Evolutionary conservation across 495 filamentous ascomycete genomes (phyloP), one percentile per base, ranked within the genome.

Genomic region (Sordaria brevicollis): DNA sequence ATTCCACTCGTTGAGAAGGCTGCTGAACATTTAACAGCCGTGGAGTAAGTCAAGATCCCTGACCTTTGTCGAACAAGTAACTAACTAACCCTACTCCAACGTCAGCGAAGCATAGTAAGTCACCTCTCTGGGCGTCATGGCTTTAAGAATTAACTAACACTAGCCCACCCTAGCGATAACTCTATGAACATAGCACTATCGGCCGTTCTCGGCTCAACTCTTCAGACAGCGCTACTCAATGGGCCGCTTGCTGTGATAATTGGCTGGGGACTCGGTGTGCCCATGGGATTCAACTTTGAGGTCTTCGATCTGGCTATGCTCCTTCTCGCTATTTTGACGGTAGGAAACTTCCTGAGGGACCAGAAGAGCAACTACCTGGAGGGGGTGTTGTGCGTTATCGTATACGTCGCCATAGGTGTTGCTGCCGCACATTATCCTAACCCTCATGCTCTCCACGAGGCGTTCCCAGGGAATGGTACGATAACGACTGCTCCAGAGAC

Each of bases 201-300:
- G 62, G 93, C 97, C 80, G 91, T 95, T 67, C 88, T 98, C 43
- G 93, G 92, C 19, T 89, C 92, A 13, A 92, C 91, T 5, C 90
- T 97, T 65, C 94, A 97, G 76, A 98, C 94, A 0, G 93, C 93
- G 11, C 85, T 97, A 39, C 85, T 98, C 74, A 97, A 97, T 75
- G 91, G 90, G 0, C 93, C 94, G 9, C 84, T 97, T 9, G 89
- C 92, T 29, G 87, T 97, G 41, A 83, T 97, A 36, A 89, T 95
- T 35, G 92, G 91, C 41, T 98, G 94, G 94, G 89, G 91, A n/a
- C 77, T 91, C 2, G 79, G 74, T 35, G 87, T 87, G 71, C 74
- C 82, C 21, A 92, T 98, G 89, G 89, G 90, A 67, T 80, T 98
- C 41, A 89, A 92, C 74, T 97, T 97, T 75, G 91, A 96, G 74